phyloP scores from a whole-genome alignment of 1,139 yeast genomes.

The Spencermartinsiella ligniputridi region DNA sequence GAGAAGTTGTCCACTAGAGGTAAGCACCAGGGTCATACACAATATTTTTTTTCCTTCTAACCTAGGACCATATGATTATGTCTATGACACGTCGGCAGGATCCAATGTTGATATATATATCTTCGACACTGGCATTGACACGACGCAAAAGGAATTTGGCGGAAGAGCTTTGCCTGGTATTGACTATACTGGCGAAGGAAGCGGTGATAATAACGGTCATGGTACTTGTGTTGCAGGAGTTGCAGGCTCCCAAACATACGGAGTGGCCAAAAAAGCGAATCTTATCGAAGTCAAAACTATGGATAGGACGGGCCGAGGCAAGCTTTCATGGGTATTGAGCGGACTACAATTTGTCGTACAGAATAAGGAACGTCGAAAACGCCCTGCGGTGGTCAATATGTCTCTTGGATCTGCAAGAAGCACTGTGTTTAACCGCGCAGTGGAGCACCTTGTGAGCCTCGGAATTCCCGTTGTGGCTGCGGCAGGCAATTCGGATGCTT shows the following conservation, averaged over 20 bases:
- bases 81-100: constrained; percentile 42
- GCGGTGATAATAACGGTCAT: constrained; percentile 53
- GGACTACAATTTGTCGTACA: constrained; percentile 67
- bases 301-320: constrained; percentile 60
- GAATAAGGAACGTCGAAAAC: constrained; percentile 30
- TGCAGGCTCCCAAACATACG: constrained; percentile 72
- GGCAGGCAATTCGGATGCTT: constrained; percentile 75
- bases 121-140: constrained; percentile 66
- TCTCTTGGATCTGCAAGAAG: constrained; percentile 73
- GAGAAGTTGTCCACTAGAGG: constrained; percentile 34
- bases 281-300: constrained; percentile 71
- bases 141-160: constrained; percentile 56
- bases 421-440: constrained; percentile 62
- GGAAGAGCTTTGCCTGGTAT: constrained; percentile 55
- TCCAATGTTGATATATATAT: constrained; percentile 63
- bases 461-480: constrained; percentile 83
- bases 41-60: too few species aligned
- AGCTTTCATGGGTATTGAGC: constrained; percentile 52
- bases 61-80: constrained; percentile 36
- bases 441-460: constrained; percentile 61
- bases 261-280: constrained; percentile 68
- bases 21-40: constrained; percentile 3
- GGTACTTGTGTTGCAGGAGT: constrained; percentile 72
- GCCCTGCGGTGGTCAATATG: constrained; percentile 68
- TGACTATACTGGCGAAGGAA: constrained; percentile 60